Evolutionary conservation across 2,329 filamentous ascomycete genomes (phyloP).

Genomic region (Fusarium metavorans): DNA sequence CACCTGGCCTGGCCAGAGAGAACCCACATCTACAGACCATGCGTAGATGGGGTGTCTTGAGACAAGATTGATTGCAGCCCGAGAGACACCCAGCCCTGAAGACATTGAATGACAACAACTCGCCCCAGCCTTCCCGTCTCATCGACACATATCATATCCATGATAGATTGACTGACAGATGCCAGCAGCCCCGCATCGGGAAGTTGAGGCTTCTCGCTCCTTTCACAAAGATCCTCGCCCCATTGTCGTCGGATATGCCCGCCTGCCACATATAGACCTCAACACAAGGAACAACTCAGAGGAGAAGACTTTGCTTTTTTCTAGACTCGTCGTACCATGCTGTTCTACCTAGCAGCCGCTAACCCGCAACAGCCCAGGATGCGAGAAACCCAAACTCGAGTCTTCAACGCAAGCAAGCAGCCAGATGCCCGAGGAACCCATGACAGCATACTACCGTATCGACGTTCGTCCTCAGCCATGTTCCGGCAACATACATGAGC

Average conservation of each 20-base stretch:
- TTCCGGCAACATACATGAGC: constrained; percentile 4
- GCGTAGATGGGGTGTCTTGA: constrained; percentile 23
- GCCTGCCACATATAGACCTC: constrained; percentile 14
- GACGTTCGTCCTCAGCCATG: constrained; percentile 11
- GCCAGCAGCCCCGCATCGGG: constrained; percentile 18
- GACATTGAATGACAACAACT: constrained; percentile 10
- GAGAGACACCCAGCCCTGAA: constrained; percentile 9
- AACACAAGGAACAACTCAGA: constrained; percentile 5
- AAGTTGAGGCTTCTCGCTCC: constrained; percentile 11
- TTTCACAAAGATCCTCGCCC: constrained; percentile 10
- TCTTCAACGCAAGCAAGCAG: constrained; percentile 21
- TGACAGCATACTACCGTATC: constrained; percentile 14
- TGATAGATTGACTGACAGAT: constrained; percentile 21
- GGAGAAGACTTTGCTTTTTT: constrained; percentile 37
- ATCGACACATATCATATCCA: constrained; percentile 4
- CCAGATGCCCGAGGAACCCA: constrained; percentile 16
- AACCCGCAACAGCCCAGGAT: constrained; percentile 14
- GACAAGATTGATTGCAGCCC: constrained; percentile 26
- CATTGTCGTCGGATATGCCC: constrained; percentile 34
- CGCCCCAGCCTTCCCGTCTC: constrained; percentile 29
- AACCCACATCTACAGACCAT: constrained; percentile 14
- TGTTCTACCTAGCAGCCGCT: constrained; percentile 22
- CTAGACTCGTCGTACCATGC: constrained; percentile 38
- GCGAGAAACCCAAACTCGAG: constrained; percentile 22
- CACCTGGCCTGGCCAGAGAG: constrained; percentile 19